phyloP scores from a whole-genome alignment of 75 land plant species.

The Chamaecyparis obtusa region DNA sequence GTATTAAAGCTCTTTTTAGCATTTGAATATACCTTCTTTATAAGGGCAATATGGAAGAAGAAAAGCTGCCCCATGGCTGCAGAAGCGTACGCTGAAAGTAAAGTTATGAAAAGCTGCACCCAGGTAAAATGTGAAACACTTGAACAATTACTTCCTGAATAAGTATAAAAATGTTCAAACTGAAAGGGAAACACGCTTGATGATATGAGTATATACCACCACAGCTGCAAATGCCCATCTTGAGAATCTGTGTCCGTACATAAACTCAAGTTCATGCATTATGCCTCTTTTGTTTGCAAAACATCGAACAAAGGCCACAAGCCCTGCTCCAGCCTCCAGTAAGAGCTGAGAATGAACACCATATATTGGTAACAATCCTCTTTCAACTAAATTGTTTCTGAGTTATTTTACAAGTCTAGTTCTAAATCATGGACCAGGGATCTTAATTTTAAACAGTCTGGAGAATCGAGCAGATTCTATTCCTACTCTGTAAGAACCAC shows the following conservation, averaged over 20 bases:
- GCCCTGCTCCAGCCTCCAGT: slow-evolving; percentile 68
- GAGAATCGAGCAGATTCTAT: background rate
- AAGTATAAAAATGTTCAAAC: background rate
- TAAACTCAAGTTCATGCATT: slow-evolving; percentile 40
- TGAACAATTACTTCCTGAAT: background rate
- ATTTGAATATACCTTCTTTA: slow-evolving; percentile 50
- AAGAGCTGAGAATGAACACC: slow-evolving; percentile 52
- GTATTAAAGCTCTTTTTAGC: background rate
- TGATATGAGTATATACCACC: slow-evolving; percentile 45
- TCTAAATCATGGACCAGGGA: background rate
- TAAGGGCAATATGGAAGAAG: slow-evolving; percentile 73
- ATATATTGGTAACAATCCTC: background rate
- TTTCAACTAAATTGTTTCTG: too few relatives aligned
- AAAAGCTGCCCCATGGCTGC: slow-evolving; percentile 74
- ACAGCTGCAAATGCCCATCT: slow-evolving; percentile 60
- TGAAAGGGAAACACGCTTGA: background rate
- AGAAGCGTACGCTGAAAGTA: slow-evolving; percentile 49
- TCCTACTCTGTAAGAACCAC: background rate
- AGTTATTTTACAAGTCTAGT: background rate
- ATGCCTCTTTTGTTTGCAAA: slow-evolving; percentile 51
- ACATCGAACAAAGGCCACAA: slow-evolving; percentile 70
- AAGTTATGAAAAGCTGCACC: slow-evolving; percentile 40
- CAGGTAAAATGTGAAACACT: background rate
- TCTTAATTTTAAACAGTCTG: too few relatives aligned
- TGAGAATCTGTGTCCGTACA: slow-evolving; percentile 57